Percentiles rank a stretch among this genome's conserved stretches.
Evolutionary conservation across 2,329 filamentous ascomycete genomes (phyloP).

Genomic region (Leptosphaerulina australis): DNA sequence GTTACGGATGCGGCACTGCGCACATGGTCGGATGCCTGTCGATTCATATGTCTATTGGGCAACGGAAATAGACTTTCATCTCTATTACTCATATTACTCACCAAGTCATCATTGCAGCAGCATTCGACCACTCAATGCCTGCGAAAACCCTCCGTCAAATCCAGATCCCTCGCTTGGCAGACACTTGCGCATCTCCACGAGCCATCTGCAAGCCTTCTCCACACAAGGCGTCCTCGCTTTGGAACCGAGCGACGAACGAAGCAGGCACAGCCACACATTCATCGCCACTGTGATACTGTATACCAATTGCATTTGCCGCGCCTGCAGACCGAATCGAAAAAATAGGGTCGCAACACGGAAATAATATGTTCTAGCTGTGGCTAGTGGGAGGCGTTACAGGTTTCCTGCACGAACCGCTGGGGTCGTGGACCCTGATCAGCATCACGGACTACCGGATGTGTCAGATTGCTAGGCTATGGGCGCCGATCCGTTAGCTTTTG

Average conservation of each 20-base stretch:
- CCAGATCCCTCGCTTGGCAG: conserved; percentile 7
- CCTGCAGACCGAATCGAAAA: conserved; percentile 5
- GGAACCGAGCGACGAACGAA: conserved; percentile 7
- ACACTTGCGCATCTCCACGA: conserved; percentile 9
- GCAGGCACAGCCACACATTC: conserved; percentile 12
- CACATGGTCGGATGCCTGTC: neutral
- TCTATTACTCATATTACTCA: neutral
- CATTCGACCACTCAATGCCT: conserved; percentile 3
- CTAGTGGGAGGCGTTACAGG: conserved; percentile 35
- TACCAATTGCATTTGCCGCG: conserved; percentile 9
- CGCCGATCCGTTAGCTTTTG: conserved; percentile 31
- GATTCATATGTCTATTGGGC: neutral
- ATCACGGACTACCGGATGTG: conserved; percentile 18
- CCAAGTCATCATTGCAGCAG: conserved; percentile 11
- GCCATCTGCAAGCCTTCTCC: conserved; percentile 14
- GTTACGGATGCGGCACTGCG: conserved; percentile 3
- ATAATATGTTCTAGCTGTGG: conserved; percentile 32
- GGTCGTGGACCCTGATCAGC: conserved; percentile 36
- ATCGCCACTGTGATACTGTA: conserved; percentile 4
- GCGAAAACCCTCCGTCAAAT: neutral
- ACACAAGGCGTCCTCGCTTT: conserved; percentile 15
- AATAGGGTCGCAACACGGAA: conserved; percentile 17
- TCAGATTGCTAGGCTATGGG: conserved; percentile 28
- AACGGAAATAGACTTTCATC: conserved; percentile 8
- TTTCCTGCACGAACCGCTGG: conserved; percentile 20